phyloP scores from a whole-genome alignment of 345 rosid species.

The Dipteronia sinensis region DNA sequence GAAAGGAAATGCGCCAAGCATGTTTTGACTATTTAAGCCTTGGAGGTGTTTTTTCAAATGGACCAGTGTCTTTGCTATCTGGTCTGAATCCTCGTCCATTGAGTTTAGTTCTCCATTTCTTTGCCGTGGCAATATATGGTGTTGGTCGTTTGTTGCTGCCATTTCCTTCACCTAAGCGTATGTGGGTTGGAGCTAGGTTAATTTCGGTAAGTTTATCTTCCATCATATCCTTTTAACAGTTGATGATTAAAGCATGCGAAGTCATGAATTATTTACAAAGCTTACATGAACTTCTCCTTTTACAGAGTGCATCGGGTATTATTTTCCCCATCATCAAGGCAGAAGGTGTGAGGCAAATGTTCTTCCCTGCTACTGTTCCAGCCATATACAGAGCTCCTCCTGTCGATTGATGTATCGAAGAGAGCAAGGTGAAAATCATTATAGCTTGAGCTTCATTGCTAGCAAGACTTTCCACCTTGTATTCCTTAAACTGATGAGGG shows the following conservation, averaged over 20 bases:
- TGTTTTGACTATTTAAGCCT: slow-evolving; percentile 60
- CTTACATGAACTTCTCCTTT: background rate
- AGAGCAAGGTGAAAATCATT: background rate
- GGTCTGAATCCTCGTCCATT: slow-evolving; percentile 56
- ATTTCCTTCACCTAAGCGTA: slow-evolving; percentile 47
- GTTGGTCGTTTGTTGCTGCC: slow-evolving; percentile 55
- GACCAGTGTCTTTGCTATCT: slow-evolving; percentile 55
- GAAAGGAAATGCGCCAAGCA: slow-evolving; percentile 55
- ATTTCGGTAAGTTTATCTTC: slow-evolving; percentile 37
- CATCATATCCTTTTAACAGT: background rate
- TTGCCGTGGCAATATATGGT: slow-evolving; percentile 55
- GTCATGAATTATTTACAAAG: background rate
- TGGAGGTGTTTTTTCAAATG: slow-evolving; percentile 49
- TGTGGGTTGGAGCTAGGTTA: slow-evolving; percentile 52
- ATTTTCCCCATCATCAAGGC: slow-evolving; percentile 50
- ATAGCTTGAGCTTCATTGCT: background rate
- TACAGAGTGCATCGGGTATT: slow-evolving; percentile 48
- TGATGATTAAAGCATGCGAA: background rate
- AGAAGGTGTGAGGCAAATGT: slow-evolving; percentile 54
- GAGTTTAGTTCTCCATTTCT: slow-evolving; percentile 55
- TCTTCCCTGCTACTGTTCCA: slow-evolving; percentile 44
- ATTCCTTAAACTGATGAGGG: background rate
- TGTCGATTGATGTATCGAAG: background rate
- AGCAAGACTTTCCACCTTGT: background rate
- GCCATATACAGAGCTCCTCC: slow-evolving; percentile 35